phyloP scores from a whole-genome alignment of 441 rosid genomes.

The Codiaeum variegatum region DNA sequence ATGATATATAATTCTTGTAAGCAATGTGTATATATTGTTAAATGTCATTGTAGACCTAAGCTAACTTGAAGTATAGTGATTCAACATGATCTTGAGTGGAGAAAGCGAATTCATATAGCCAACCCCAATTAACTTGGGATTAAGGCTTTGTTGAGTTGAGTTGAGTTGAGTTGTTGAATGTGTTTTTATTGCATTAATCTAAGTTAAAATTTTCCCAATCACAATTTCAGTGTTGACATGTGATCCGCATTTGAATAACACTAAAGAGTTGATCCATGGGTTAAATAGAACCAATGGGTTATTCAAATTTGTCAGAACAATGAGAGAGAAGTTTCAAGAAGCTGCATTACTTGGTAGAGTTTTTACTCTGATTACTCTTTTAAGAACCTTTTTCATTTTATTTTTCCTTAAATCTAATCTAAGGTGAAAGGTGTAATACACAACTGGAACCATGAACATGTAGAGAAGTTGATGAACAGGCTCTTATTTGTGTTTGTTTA shows the following conservation, averaged over 20 bases:
- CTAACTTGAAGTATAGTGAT: too few relatives aligned
- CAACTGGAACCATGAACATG: not conserved
- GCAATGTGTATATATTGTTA: slow-evolving; percentile 18
- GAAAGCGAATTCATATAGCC: too few relatives aligned
- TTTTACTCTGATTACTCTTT: slow-evolving; percentile 13
- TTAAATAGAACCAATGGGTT: slow-evolving; percentile 67
- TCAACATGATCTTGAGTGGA: too few relatives aligned
- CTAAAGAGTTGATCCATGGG: slow-evolving; percentile 49
- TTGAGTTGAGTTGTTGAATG: too few relatives aligned
- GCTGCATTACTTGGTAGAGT: slow-evolving; percentile 42
- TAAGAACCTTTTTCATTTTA: not conserved
- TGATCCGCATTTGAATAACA: slow-evolving; percentile 52
- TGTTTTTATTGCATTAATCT: not conserved
- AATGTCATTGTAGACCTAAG: too few relatives aligned
- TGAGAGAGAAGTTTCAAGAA: slow-evolving; percentile 61
- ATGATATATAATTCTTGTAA: slow-evolving; percentile 66
- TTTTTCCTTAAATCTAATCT: not conserved
- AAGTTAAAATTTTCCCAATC: slow-evolving; percentile 4
- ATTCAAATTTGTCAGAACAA: slow-evolving; percentile 59
- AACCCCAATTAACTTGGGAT: too few relatives aligned
- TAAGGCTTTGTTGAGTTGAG: too few relatives aligned
- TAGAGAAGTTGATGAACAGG: slow-evolving; percentile 6
- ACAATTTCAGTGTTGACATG: slow-evolving; percentile 71
- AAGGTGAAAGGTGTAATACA: not conserved
- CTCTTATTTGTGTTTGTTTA: slow-evolving; percentile 1